Evolutionary conservation across 2,329 filamentous ascomycete species (phyloP).

Genomic region (Diaporthe eres): DNA sequence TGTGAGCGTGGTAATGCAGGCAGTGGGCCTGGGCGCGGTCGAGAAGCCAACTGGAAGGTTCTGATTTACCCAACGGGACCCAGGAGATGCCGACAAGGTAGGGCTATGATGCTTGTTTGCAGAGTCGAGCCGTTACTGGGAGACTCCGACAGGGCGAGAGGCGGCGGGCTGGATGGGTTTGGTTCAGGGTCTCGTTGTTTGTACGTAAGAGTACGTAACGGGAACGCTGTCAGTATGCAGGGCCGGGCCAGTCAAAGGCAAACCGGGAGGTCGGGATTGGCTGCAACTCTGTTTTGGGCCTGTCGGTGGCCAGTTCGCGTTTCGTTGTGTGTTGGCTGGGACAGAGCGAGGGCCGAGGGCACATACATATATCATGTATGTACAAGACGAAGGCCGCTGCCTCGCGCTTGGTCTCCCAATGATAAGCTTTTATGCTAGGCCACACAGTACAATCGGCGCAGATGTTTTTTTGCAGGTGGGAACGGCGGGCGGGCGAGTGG

Average conservation of each 20-base stretch:
- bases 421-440: constrained; percentile 21
- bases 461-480: constrained; percentile 9
- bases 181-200: constrained; percentile 43
- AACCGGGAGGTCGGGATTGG: constrained; percentile 33
- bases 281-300: constrained; percentile 31
- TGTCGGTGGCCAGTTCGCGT: constrained; percentile 32
- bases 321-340: constrained; percentile 8
- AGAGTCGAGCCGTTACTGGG: constrained; percentile 2
- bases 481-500: constrained; percentile 24
- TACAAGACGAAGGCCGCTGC: not conserved
- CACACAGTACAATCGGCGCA: constrained; percentile 21
- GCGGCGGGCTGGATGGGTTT: constrained; percentile 4
- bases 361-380: constrained; percentile 6
- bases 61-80: constrained; percentile 33
- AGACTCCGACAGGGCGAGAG: constrained; percentile 12
- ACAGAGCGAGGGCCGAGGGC: constrained; percentile 34
- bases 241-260: constrained; percentile 27
- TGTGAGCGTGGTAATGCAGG: constrained; percentile 23
- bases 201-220: constrained; percentile 53
- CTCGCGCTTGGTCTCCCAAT: constrained; percentile 30
- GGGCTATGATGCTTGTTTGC: constrained; percentile 34
- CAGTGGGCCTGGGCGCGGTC: constrained; percentile 25
- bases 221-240: constrained; percentile 36
- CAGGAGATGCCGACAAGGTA: constrained; percentile 24
- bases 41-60: constrained; percentile 38